These are phyloP conservation scores for Tricholoma bakamatsutake DNA, from an alignment of 768 basidiomycete genomes.

Conservation along the genomic window DNA sequence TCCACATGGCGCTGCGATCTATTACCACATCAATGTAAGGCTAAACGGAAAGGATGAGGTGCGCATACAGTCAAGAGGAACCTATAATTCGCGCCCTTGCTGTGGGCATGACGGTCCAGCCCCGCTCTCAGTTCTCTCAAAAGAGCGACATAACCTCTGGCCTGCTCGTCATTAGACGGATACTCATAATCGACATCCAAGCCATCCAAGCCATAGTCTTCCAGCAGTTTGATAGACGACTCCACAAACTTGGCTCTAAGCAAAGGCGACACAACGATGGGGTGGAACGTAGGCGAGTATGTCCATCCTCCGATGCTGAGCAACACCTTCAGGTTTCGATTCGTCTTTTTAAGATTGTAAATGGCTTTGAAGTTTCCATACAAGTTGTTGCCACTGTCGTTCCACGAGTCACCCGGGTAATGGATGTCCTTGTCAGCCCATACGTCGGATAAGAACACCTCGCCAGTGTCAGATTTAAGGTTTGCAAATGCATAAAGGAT, in stretches of 20 bases:
- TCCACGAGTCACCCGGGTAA: constrained; percentile 93
- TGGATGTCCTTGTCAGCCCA: constrained; percentile 99
- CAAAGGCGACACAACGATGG: constrained; percentile 60
- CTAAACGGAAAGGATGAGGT: neutral
- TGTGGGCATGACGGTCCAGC: constrained; percentile 67
- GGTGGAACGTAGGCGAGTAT: constrained; percentile 83
- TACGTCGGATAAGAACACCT: constrained; percentile 80
- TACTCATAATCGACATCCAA: constrained; percentile 94
- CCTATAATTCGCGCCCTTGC: constrained; percentile 49
- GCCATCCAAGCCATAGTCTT: constrained; percentile 91
- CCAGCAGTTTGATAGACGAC: constrained; percentile 71
- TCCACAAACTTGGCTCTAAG: constrained; percentile 75
- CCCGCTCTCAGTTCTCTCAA: constrained; percentile 68
- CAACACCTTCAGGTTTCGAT: constrained; percentile 74
- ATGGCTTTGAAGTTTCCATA: constrained; percentile 96
- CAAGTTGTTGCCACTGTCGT: constrained; percentile 83
- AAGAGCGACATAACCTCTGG: constrained; percentile 77
- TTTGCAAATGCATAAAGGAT: constrained; percentile 94
- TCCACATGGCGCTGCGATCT: constrained; percentile 95
- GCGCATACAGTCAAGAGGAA: constrained; percentile 69
- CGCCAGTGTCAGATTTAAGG: constrained; percentile 74
- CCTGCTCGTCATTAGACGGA: constrained; percentile 72
- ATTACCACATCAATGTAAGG: neutral
- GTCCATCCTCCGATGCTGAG: constrained; percentile 97
- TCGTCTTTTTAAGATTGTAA: constrained; percentile 81